Evolutionary conservation across 805 yeast species (phyloP).

Genomic region (Isabelozyma pseudorhagii): DNA sequence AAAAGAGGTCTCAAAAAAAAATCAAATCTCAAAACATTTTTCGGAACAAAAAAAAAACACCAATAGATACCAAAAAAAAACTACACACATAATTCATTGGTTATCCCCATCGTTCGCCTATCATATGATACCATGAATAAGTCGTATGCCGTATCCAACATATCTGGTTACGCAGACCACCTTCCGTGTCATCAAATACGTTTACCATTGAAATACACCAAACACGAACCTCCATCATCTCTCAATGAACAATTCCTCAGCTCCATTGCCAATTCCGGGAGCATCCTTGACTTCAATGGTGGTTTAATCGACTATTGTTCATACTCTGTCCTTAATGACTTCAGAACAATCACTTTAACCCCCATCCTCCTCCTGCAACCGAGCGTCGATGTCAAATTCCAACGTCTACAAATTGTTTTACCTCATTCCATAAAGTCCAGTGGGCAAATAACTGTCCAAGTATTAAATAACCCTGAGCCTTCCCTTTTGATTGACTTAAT

Average conservation of each 20-base stretch:
- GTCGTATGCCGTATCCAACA: constrained; percentile 14
- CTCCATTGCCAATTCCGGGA: constrained; percentile 16
- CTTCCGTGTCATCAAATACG: constrained; percentile 12
- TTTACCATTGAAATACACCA: constrained; percentile 24
- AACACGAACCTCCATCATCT: background rate
- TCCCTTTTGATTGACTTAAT: constrained; percentile 49
- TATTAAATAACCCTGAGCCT: background rate
- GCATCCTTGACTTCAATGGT: constrained; percentile 19
- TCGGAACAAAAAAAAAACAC: background rate
- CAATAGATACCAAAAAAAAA: background rate
- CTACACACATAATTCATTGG: background rate
- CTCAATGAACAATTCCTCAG: constrained; percentile 23
- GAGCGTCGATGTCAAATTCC: constrained; percentile 28
- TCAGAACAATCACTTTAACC: constrained; percentile 28
- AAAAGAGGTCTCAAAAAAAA: constrained; percentile 1
- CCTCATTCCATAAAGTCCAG: constrained; percentile 18
- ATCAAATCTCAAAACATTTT: background rate
- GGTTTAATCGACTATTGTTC: constrained; percentile 25
- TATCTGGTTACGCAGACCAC: constrained; percentile 16
- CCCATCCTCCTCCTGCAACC: constrained; percentile 38
- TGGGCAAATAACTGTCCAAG: constrained; percentile 11
- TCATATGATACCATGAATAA: constrained; percentile 5
- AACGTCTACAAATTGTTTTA: constrained; percentile 27
- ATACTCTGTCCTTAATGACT: constrained; percentile 28
- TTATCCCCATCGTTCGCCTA: background rate